Evolutionary conservation across 805 yeast species (phyloP).

Genomic region (Monosporozyma yasuniensis): DNA sequence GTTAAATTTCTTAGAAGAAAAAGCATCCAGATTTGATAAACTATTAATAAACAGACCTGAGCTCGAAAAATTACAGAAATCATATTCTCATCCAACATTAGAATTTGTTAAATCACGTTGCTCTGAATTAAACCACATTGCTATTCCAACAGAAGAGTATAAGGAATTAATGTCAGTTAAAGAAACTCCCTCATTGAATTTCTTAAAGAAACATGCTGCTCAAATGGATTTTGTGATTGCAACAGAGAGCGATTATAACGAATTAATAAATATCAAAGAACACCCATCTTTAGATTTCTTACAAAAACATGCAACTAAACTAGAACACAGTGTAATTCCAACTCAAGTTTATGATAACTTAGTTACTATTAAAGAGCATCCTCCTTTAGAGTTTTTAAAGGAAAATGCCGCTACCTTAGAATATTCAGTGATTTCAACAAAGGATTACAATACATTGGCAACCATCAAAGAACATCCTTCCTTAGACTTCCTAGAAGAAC

Average conservation of each 20-base stretch:
- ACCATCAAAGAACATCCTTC: conserved; percentile 8
- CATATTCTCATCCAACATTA: conserved; percentile 5
- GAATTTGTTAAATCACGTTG: conserved; percentile 11
- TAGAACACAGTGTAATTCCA: not conserved
- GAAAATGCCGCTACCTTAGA: not conserved
- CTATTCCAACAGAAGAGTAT: not conserved
- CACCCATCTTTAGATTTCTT: conserved; percentile 14
- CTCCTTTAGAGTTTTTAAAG: conserved; percentile 5
- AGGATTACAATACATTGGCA: not conserved
- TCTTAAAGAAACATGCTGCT: conserved; percentile 20
- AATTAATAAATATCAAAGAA: not conserved
- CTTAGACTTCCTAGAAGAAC: not conserved
- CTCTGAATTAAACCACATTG: not conserved
- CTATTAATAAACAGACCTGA: not conserved
- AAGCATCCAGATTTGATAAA: not conserved
- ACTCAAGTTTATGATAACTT: not conserved
- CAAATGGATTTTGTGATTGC: not conserved
- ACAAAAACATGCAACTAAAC: conserved; percentile 3
- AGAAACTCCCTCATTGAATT: conserved; percentile 17
- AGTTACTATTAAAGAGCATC: not conserved
- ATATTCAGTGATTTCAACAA: conserved; percentile 8
- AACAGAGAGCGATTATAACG: not conserved
- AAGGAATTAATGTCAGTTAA: conserved; percentile 3
- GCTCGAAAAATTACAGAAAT: not conserved
- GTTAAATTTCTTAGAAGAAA: not conserved